A percentile compares a stretch with the other conserved stretches of the same genome.
Conservation (phyloP, 2,329 filamentous ascomycete species). For the Colletotrichum eremochloae region DNA sequence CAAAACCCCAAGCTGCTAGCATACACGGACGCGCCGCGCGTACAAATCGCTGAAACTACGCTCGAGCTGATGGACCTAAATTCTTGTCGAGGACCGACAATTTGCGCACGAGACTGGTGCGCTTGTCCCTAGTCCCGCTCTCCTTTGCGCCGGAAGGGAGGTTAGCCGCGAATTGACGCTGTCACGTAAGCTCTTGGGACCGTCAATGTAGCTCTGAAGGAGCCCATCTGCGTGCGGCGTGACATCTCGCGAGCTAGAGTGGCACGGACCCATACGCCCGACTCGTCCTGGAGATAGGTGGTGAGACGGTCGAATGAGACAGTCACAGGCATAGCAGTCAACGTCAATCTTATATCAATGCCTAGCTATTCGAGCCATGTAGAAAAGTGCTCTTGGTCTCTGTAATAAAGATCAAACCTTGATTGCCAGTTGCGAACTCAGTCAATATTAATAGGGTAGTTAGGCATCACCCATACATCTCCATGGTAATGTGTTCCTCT, state of each 20-base stretch:
- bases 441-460: neutral
- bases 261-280: neutral
- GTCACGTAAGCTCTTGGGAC: neutral
- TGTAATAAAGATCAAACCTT: neutral
- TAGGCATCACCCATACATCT: too few relatives aligned
- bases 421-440: neutral
- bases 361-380: neutral
- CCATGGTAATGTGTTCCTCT: neutral
- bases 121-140: neutral
- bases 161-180: neutral
- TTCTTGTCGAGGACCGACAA: conserved; percentile 7
- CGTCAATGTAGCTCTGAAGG: neutral
- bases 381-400: neutral
- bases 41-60: conserved; percentile 22
- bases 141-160: neutral
- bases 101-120: conserved; percentile 7
- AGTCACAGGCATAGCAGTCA: neutral
- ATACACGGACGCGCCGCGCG: conserved; percentile 5
- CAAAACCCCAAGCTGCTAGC: neutral
- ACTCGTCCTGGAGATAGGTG: neutral
- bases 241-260: neutral
- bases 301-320: neutral
- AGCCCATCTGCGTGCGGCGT: too few relatives aligned
- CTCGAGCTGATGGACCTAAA: conserved; percentile 2
- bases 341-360: neutral